These are phyloP conservation scores for Rubia peregrina DNA, from an alignment of 305 asterid species.

Conservation along the genomic window DNA sequence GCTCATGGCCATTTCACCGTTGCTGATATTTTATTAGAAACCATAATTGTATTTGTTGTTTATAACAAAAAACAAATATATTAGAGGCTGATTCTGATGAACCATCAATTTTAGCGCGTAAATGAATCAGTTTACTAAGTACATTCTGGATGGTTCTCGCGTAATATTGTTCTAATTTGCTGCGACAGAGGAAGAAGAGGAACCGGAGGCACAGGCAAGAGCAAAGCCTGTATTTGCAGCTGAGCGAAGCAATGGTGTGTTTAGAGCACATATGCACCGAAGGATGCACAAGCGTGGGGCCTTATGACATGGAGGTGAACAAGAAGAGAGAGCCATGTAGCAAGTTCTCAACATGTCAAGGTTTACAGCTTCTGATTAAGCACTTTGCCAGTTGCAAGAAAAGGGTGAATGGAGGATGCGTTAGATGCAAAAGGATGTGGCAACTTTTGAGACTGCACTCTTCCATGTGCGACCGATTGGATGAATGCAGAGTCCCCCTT, in stretches of 20 bases:
- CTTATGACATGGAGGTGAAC: conserved; percentile 46
- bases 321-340: conserved; percentile 65
- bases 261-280: conserved; percentile 78
- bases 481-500: conserved; percentile 73
- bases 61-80: no score
- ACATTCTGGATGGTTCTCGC: not conserved
- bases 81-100: no score
- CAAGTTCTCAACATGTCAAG: conserved; percentile 74
- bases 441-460: conserved; percentile 74
- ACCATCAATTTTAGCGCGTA: no score
- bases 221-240: conserved; percentile 52
- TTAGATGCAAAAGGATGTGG: conserved; percentile 81
- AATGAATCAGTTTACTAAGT: no score
- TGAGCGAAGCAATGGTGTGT: conserved; percentile 90
- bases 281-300: conserved; percentile 83
- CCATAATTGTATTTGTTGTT: no score
- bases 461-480: conserved; percentile 61
- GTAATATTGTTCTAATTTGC: not conserved
- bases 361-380: conserved; percentile 66
- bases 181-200: conserved; percentile 56
- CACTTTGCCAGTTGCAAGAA: conserved; percentile 70
- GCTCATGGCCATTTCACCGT: not conserved
- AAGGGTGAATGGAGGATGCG: conserved; percentile 79
- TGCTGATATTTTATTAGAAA: not conserved
- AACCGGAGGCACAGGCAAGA: conserved; percentile 46